These are phyloP conservation scores for Monosporozyma yasuniensis DNA, from an alignment of 805 yeast species.

Conservation along the genomic window DNA sequence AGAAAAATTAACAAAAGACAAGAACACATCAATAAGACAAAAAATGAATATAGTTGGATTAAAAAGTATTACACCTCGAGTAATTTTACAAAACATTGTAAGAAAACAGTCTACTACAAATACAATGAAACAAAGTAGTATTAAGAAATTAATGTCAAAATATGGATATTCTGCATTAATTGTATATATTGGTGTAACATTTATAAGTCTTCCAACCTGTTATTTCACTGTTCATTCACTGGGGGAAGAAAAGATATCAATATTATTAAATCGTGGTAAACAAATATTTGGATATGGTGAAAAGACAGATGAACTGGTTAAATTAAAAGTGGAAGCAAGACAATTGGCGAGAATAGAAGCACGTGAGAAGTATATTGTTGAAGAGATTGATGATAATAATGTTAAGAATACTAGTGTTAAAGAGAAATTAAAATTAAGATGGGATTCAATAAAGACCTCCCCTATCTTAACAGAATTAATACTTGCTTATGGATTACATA, in stretches of 20 bases:
- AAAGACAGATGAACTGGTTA: slow-evolving; percentile 31
- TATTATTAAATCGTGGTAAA: slow-evolving; percentile 53
- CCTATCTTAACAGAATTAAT: slow-evolving; percentile 74
- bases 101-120: neutral
- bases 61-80: neutral
- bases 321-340: slow-evolving; percentile 30
- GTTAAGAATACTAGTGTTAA: slow-evolving; percentile 7
- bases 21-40: too few species aligned
- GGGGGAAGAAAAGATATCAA: slow-evolving; percentile 74
- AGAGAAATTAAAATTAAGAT: slow-evolving; percentile 13
- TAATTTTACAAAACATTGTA: too few species aligned
- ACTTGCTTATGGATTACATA: slow-evolving; percentile 89
- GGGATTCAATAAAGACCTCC: slow-evolving; percentile 25
- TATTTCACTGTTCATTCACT: slow-evolving; percentile 73
- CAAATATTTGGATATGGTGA: slow-evolving; percentile 55
- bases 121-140: slow-evolving; percentile 14
- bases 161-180: slow-evolving; percentile 91
- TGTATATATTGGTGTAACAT: slow-evolving; percentile 65
- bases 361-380: slow-evolving; percentile 1
- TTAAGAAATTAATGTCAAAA: slow-evolving; percentile 62
- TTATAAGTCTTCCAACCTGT: slow-evolving; percentile 75
- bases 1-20: too few species aligned
- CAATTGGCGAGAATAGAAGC: slow-evolving; percentile 17
- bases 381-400: slow-evolving; percentile 8
- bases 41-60: neutral